These are phyloP conservation scores for Microdochium nivale DNA, from an alignment of 2,329 filamentous ascomycete genomes.

Conservation along the genomic window DNA sequence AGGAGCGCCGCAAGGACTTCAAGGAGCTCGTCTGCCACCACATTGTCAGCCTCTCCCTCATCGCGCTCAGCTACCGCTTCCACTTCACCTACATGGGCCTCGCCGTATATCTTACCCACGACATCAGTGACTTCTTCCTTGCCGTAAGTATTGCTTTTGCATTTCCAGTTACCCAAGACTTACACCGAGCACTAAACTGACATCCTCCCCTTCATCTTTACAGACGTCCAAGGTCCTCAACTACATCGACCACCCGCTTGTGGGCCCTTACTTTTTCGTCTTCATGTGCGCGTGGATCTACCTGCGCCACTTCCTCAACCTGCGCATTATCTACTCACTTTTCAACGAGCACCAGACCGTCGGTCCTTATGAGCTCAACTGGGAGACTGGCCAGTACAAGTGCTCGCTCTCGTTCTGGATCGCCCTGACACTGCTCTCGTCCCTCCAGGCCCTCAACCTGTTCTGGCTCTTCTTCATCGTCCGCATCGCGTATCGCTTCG, in stretches of 20 bases:
- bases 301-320: conserved; percentile 77
- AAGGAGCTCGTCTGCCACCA: conserved; percentile 89
- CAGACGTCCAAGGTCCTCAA: conserved; percentile 87
- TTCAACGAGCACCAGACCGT: conserved; percentile 68
- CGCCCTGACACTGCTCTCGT: conserved; percentile 53
- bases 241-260: conserved; percentile 73
- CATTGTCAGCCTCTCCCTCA: conserved; percentile 77
- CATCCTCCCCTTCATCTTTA: not conserved
- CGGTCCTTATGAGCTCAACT: conserved; percentile 68
- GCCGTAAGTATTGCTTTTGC: conserved; percentile 50
- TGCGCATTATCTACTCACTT: conserved; percentile 66
- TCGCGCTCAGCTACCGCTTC: conserved; percentile 83
- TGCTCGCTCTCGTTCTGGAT: conserved; percentile 62
- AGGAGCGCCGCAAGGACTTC: conserved; percentile 92
- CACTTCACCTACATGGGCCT: conserved; percentile 95
- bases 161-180: not conserved
- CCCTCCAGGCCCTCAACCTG: conserved; percentile 66
- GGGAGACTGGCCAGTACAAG: conserved; percentile 71
- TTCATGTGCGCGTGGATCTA: conserved; percentile 87
- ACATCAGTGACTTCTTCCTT: conserved; percentile 92
- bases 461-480: conserved; percentile 77
- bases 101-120: conserved; percentile 89
- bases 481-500: conserved; percentile 64
- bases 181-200: not conserved
- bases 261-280: conserved; percentile 74